Evolutionary conservation across 768 basidiomycete species (phyloP).

Genomic region (Agaricus sinodeliciosus): DNA sequence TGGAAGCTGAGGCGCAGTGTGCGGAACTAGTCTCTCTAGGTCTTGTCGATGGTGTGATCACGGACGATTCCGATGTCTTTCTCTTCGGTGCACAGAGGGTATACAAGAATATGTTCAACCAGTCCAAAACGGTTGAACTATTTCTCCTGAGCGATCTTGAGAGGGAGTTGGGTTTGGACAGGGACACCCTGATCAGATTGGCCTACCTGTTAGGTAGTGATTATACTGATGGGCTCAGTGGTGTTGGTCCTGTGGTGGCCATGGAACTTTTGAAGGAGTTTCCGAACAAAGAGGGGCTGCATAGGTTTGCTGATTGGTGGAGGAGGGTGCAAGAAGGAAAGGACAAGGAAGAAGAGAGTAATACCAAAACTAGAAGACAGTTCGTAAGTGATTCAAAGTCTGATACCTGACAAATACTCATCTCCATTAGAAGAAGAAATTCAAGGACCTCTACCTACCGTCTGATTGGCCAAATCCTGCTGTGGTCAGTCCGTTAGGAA

Average conservation of each 20-base stretch:
- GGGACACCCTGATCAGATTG: slow-evolving; percentile 80
- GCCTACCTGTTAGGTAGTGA: slow-evolving; percentile 96
- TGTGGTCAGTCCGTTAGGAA: slow-evolving; percentile 52
- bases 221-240: slow-evolving; percentile 88
- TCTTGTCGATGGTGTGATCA: slow-evolving; percentile 95
- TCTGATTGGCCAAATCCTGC: slow-evolving; percentile 89
- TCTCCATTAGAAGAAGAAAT: slow-evolving; percentile 72
- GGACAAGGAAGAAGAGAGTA: slow-evolving; percentile 69
- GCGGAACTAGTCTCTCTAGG: slow-evolving; percentile 81
- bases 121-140: slow-evolving; percentile 97
- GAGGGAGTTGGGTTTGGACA: slow-evolving; percentile 81
- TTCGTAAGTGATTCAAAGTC: slow-evolving; percentile 53
- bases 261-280: slow-evolving; percentile 96
- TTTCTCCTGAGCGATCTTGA: slow-evolving; percentile 80
- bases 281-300: slow-evolving; percentile 75
- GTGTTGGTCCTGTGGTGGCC: slow-evolving; percentile 92
- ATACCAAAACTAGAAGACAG: slow-evolving; percentile 71
- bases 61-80: slow-evolving; percentile 98
- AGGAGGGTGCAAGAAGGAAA: slow-evolving; percentile 82
- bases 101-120: slow-evolving; percentile 99
- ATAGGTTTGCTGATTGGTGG: slow-evolving; percentile 95
- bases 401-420: neutral
- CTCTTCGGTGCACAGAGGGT: slow-evolving; percentile 94
- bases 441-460: slow-evolving; percentile 74
- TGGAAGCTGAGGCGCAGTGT: slow-evolving; percentile 99